Conservation (phyloP, 2,329 filamentous ascomycete species). For the Ophiostoma sp. region DNA sequence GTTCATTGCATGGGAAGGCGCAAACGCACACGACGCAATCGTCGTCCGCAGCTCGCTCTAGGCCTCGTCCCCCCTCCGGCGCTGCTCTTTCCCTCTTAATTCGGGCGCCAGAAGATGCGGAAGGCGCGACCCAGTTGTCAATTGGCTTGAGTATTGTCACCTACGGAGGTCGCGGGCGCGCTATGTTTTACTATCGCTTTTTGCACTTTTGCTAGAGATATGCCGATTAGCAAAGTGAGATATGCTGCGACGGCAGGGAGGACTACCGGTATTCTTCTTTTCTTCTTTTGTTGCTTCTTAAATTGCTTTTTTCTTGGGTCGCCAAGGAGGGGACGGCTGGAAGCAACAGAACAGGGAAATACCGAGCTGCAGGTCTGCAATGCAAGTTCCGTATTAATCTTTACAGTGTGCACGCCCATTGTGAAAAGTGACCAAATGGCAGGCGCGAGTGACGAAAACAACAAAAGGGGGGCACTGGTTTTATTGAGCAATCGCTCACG, state of each 20-base stretch:
- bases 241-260: not conserved
- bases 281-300: not conserved
- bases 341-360: not conserved
- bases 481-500: constrained; percentile 11
- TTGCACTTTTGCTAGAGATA: not conserved
- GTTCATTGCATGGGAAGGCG: not conserved
- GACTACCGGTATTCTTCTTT: not conserved
- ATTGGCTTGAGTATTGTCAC: not conserved
- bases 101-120: not conserved
- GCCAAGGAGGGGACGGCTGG: not conserved
- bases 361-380: not conserved
- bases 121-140: constrained; percentile 1
- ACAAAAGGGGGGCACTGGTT: constrained; percentile 3
- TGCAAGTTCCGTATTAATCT: not conserved
- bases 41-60: not conserved
- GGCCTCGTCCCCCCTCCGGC: not conserved
- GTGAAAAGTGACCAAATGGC: not conserved
- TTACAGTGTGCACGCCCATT: constrained; percentile 6
- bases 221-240: constrained; percentile 4
- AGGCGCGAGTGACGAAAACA: not conserved
- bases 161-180: not conserved
- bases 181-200: not conserved
- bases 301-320: not conserved
- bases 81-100: not conserved
- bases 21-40: not conserved